phyloP scores from a whole-genome alignment of 495 filamentous ascomycete genomes.

The Tricharina praecox region DNA sequence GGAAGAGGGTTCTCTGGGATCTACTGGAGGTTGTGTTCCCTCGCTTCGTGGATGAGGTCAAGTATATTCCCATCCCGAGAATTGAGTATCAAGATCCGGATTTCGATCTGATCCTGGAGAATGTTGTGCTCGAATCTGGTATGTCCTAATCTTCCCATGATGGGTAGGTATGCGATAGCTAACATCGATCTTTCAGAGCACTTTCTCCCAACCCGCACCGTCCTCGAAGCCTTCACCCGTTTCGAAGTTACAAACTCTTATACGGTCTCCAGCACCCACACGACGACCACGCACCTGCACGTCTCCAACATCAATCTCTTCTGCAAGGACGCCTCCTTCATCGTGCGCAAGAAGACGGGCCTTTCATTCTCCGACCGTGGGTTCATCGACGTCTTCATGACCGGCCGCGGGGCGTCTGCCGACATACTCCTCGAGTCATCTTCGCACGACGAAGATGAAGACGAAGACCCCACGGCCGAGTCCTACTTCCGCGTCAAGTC shows the following conservation, averaged over 20 bases:
- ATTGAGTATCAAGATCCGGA: slow-evolving; percentile 25
- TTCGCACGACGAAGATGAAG: slow-evolving; percentile 14
- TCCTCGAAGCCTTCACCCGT: slow-evolving; percentile 22
- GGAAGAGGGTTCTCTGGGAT: slow-evolving; percentile 16
- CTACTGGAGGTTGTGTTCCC: slow-evolving; percentile 20
- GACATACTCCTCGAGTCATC: slow-evolving; percentile 20
- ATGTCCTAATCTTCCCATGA: slow-evolving; percentile 2
- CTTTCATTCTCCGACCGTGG: slow-evolving; percentile 20
- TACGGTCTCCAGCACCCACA: slow-evolving; percentile 11
- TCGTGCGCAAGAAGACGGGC: slow-evolving; percentile 25
- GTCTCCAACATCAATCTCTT: slow-evolving; percentile 19
- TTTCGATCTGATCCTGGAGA: slow-evolving; percentile 23
- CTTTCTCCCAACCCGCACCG: slow-evolving; percentile 18
- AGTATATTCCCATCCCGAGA: slow-evolving; percentile 23
- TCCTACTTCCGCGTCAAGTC: slow-evolving; percentile 19
- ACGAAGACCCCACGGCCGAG: slow-evolving; percentile 3
- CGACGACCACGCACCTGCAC: slow-evolving; percentile 17
- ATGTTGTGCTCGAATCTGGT: slow-evolving; percentile 24
- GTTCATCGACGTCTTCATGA: slow-evolving; percentile 20
- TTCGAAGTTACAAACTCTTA: slow-evolving; percentile 20
- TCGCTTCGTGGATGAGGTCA: slow-evolving; percentile 18
- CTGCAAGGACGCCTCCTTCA: slow-evolving; percentile 20
- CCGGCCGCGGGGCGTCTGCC: slow-evolving; percentile 20
- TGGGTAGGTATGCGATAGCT: too few relatives aligned
- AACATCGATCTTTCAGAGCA: slow-evolving; percentile 18